Conservation (phyloP, 441 rosid genomes). For the Corymbia citriodora region DNA sequence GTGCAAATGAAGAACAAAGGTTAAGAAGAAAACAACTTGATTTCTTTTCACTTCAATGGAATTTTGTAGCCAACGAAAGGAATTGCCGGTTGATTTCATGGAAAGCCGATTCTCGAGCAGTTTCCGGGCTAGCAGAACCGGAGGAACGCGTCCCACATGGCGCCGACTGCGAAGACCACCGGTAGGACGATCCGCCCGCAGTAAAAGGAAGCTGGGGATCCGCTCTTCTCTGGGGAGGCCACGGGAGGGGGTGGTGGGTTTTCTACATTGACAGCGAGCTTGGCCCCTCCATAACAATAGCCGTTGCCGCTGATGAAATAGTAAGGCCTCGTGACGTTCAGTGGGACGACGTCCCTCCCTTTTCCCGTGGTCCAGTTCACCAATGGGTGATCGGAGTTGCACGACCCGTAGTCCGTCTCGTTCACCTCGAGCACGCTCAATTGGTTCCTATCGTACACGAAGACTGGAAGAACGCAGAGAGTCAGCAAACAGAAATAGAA, state of each 20-base stretch:
- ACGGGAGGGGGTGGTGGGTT: conserved; percentile 65
- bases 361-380: conserved; percentile 78
- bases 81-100: background rate
- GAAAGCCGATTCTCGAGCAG: background rate
- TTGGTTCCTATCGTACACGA: conserved; percentile 85
- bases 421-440: conserved; percentile 83
- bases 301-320: conserved; percentile 85
- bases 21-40: conserved; percentile 1
- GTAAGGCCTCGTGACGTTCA: conserved; percentile 65
- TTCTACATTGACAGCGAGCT: conserved; percentile 50
- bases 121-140: conserved; percentile 22
- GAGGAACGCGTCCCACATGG: conserved; percentile 42
- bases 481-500: background rate
- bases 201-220: conserved; percentile 15
- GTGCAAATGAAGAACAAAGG: background rate
- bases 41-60: conserved; percentile 10
- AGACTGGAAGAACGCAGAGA: conserved; percentile 29
- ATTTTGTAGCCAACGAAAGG: conserved; percentile 5
- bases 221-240: conserved; percentile 37
- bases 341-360: conserved; percentile 82
- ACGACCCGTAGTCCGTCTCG: conserved; percentile 56
- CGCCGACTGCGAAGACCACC: conserved; percentile 34
- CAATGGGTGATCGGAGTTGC: conserved; percentile 66
- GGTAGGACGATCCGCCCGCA: conserved; percentile 32
- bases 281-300: conserved; percentile 76